These are phyloP conservation scores for Phytophthora melonis DNA, from an alignment of 352 stramenopile species.

Conservation along the genomic window DNA sequence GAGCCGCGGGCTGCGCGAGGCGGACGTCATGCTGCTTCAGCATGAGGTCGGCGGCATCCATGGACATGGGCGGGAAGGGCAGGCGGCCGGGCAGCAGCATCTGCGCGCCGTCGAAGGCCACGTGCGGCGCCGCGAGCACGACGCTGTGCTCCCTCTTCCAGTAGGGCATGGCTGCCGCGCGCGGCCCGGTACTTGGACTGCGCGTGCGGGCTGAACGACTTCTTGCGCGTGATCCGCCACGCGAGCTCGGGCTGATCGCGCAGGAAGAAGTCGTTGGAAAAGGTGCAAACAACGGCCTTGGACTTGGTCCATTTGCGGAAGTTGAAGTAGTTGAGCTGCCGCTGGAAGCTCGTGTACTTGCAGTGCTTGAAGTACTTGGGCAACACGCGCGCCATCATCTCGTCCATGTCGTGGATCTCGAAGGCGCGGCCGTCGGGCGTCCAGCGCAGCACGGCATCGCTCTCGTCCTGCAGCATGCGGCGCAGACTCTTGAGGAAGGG, in stretches of 20 bases:
- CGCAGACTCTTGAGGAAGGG: slow-evolving; percentile 76
- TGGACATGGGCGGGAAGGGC: slow-evolving; percentile 31
- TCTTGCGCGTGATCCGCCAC: slow-evolving; percentile 77
- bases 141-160: slow-evolving; percentile 22
- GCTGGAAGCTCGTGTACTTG: slow-evolving; percentile 95
- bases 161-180: slow-evolving; percentile 30
- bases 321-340: slow-evolving; percentile 95
- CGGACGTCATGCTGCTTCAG: slow-evolving; percentile 48
- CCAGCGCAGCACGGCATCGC: slow-evolving; percentile 65
- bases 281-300: slow-evolving; percentile 78
- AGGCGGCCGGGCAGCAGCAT: slow-evolving; percentile 28
- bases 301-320: slow-evolving; percentile 93
- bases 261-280: slow-evolving; percentile 81
- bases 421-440: slow-evolving; percentile 69
- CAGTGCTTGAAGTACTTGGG: slow-evolving; percentile 96
- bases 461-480: slow-evolving; percentile 72
- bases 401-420: slow-evolving; percentile 81
- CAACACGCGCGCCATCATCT: slow-evolving; percentile 87
- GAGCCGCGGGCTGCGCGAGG: slow-evolving; percentile 16
- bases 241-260: slow-evolving; percentile 72
- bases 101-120: slow-evolving; percentile 14
- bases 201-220: slow-evolving; percentile 45
- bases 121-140: slow-evolving; percentile 14
- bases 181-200: slow-evolving; percentile 20
- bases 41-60: slow-evolving; percentile 34